A percentile compares a stretch with the other conserved stretches of the same genome.
Conservation (phyloP, 805 yeast genomes). For the Barnettozyma populi region DNA sequence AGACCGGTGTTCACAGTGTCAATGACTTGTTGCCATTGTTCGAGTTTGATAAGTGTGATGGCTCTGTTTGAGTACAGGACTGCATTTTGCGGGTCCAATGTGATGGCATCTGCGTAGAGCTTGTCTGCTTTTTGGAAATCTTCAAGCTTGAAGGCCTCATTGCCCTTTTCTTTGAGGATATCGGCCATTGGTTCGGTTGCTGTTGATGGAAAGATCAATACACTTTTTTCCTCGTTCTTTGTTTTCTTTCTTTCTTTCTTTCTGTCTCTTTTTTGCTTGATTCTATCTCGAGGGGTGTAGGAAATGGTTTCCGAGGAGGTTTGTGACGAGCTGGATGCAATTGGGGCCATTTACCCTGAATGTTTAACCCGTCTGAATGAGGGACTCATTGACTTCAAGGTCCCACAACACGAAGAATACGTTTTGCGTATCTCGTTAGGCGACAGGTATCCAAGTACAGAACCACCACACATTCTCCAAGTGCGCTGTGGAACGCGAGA, state of each 20-base stretch:
- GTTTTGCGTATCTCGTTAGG: conserved; percentile 71
- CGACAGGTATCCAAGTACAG: conserved; percentile 54
- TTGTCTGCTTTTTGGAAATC: conserved; percentile 47
- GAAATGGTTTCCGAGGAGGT: conserved; percentile 41
- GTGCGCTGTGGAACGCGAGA: conserved; percentile 35
- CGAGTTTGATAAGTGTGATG: conserved; percentile 51
- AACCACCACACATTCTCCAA: conserved; percentile 58
- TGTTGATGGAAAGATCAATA: background rate
- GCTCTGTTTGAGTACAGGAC: conserved; percentile 65
- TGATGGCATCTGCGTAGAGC: conserved; percentile 52
- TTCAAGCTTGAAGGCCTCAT: conserved; percentile 40
- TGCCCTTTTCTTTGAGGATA: conserved; percentile 39
- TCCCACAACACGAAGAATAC: conserved; percentile 61
- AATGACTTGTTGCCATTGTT: conserved; percentile 44
- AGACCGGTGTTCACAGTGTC: conserved; percentile 49
- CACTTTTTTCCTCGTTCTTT: background rate
- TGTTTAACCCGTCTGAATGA: conserved; percentile 35
- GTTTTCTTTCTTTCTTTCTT: background rate
- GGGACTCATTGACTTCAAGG: conserved; percentile 37
- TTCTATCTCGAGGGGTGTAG: background rate
- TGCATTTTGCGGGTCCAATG: conserved; percentile 42
- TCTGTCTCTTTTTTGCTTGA: no score
- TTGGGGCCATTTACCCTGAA: conserved; percentile 83
- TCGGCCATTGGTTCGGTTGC: conserved; percentile 21
- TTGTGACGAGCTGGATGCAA: conserved; percentile 70